phyloP scores from a whole-genome alignment of 148 eudicot genomes.

The Suaeda aralocaspica region DNA sequence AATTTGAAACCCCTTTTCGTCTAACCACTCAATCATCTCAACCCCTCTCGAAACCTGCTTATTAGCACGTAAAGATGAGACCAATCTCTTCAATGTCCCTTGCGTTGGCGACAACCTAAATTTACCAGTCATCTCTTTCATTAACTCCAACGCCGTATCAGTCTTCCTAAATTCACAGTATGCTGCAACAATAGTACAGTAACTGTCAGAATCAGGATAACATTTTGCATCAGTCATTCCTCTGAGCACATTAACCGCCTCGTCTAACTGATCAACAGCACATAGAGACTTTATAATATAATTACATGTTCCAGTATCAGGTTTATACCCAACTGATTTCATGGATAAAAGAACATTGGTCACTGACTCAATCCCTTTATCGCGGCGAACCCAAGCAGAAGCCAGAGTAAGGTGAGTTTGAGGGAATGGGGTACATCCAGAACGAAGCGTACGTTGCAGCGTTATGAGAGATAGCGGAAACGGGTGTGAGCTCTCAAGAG shows the following conservation, averaged over 20 bases:
- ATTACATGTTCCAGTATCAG: constrained; percentile 77
- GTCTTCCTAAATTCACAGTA: constrained; percentile 51
- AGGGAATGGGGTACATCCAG: constrained; percentile 71
- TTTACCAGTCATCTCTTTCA: constrained; percentile 62
- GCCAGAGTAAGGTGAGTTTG: constrained; percentile 61
- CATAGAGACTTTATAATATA: constrained; percentile 73
- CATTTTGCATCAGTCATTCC: constrained; percentile 60
- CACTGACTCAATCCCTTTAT: constrained; percentile 38
- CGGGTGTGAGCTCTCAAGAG: constrained; percentile 51
- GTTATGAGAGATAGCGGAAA: constrained; percentile 64
- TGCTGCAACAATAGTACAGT: constrained; percentile 47
- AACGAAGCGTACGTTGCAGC: constrained; percentile 65
- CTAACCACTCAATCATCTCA: constrained; percentile 63
- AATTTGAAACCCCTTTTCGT: constrained; percentile 38
- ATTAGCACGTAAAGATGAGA: constrained; percentile 46
- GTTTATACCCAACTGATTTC: constrained; percentile 63
- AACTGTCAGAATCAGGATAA: constrained; percentile 68
- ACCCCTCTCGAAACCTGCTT: constrained; percentile 61
- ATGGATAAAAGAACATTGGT: constrained; percentile 44
- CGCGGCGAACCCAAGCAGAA: constrained; percentile 51
- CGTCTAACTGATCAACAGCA: constrained; percentile 56
- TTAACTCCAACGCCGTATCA: constrained; percentile 27
- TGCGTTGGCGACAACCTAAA: constrained; percentile 57
- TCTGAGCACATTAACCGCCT: constrained; percentile 54
- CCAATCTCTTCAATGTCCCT: constrained; percentile 41